Conservation (phyloP, 2,329 filamentous ascomycete genomes). For the Fusarium miscanthi region DNA sequence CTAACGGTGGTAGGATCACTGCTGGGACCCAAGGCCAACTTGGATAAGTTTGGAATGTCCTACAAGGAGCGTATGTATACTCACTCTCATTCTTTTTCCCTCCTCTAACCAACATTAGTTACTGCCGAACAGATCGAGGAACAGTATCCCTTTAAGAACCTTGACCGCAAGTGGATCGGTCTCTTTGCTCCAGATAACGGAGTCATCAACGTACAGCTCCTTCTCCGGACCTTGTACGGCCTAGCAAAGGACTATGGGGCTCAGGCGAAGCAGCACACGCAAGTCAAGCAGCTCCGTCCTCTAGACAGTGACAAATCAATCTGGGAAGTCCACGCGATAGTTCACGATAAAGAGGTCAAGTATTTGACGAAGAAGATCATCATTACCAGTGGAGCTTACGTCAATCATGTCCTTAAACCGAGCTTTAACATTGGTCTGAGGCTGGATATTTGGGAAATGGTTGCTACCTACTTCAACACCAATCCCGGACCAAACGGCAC, state of each 20-base stretch:
- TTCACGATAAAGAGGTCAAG: neutral
- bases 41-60: conserved; percentile 7
- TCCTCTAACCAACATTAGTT: neutral
- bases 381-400: conserved; percentile 17
- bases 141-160: conserved; percentile 20
- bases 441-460: conserved; percentile 34
- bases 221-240: conserved; percentile 9
- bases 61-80: conserved; percentile 6
- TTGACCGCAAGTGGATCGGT: neutral
- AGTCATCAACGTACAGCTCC: conserved; percentile 24
- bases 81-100: accelerated
- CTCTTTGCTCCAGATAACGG: conserved; percentile 27
- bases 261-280: conserved; percentile 20
- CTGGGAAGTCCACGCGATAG: conserved; percentile 14
- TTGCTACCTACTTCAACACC: conserved; percentile 28
- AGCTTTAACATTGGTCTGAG: conserved; percentile 24
- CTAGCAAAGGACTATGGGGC: conserved; percentile 26
- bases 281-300: conserved; percentile 7
- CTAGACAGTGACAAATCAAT: neutral
- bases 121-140: conserved; percentile 6
- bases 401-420: conserved; percentile 24
- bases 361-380: conserved; percentile 22
- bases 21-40: neutral
- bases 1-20: neutral
- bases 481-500: conserved; percentile 32